phyloP scores from a whole-genome alignment of 768 basidiomycete species.

The Termitomyces titanicus region DNA sequence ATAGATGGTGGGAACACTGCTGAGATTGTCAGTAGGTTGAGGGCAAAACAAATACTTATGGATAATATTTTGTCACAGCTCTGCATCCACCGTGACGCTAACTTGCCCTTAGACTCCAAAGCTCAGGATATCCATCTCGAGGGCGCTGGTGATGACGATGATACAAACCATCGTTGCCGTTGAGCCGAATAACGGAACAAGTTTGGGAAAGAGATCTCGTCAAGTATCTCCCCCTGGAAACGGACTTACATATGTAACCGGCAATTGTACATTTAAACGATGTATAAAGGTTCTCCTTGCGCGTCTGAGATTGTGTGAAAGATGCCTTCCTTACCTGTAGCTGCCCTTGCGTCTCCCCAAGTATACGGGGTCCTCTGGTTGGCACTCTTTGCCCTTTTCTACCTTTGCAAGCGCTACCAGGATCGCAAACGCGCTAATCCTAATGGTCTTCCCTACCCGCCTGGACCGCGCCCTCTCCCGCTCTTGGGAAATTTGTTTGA shows the following conservation, averaged over 20 bases:
- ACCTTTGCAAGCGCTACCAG: constrained; percentile 6
- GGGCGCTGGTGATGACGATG: not conserved
- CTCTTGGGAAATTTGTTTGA: constrained; percentile 52
- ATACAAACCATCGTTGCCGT: not conserved
- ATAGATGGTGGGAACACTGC: no score
- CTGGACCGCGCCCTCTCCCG: constrained; percentile 52
- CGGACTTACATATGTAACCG: constrained; percentile 4
- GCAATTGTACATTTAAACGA: not conserved
- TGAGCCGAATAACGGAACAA: not conserved
- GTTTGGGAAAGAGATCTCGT: not conserved
- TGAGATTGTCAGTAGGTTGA: no score
- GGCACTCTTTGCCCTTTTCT: constrained; percentile 1
- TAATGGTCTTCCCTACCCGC: constrained; percentile 38
- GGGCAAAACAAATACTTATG: no score
- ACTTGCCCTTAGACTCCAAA: no score
- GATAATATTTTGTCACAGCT: no score
- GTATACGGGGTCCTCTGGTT: constrained; percentile 5
- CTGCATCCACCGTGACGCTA: no score
- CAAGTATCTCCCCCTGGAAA: constrained; percentile 1
- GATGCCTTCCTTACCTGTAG: constrained; percentile 10
- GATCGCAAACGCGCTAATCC: constrained; percentile 11
- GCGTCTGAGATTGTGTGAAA: not conserved
- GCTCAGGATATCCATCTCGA: not conserved
- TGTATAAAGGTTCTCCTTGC: not conserved
- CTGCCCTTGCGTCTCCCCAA: constrained; percentile 1